These are phyloP conservation scores for Chytriomyces sp. DNA, from an alignment of 192 early-diverging fungal genomes.

Conservation along the genomic window DNA sequence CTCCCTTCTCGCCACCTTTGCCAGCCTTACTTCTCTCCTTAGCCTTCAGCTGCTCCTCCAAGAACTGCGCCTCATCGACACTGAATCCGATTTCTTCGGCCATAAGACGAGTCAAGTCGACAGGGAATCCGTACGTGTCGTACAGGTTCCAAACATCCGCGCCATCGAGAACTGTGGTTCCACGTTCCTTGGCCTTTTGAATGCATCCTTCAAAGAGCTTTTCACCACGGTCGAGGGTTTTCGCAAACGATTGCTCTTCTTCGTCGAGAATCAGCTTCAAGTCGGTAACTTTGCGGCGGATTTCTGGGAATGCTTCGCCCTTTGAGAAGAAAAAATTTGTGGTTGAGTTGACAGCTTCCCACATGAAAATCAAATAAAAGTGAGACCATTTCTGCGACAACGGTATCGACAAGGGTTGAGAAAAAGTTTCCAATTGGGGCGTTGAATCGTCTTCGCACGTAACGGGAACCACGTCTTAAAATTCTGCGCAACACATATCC, in stretches of 20 bases:
- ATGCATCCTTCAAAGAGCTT: conserved; percentile 86
- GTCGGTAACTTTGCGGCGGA: conserved; percentile 71
- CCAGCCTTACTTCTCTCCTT: conserved; percentile 72
- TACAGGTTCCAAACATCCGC: conserved; percentile 96
- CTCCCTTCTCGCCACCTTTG: conserved; percentile 58
- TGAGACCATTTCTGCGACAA: conserved; percentile 86
- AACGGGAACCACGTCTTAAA: conserved; percentile 90
- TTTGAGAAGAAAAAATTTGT: conserved; percentile 34
- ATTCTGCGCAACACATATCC: conserved; percentile 98
- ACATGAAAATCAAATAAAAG: not conserved
- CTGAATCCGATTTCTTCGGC: conserved; percentile 91
- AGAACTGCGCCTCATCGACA: conserved; percentile 86
- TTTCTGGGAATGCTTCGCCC: conserved; percentile 92
- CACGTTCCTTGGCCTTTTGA: conserved; percentile 66
- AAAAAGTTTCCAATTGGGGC: conserved; percentile 93
- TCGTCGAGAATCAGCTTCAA: conserved; percentile 97
- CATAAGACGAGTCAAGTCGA: conserved; percentile 96
- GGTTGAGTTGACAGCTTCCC: not conserved
- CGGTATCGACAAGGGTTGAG: conserved; percentile 87
- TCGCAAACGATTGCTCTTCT: conserved; percentile 93
- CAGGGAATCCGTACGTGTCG: conserved; percentile 98
- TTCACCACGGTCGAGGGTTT: conserved; percentile 96
- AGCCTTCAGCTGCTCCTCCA: conserved; percentile 75
- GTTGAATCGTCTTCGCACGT: conserved; percentile 90
- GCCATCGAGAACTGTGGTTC: conserved; percentile 72